A percentile compares a stretch with the other conserved stretches of the same genome.
Conservation (phyloP, 1,139 yeast genomes). For the Kodamaea derodonti region DNA sequence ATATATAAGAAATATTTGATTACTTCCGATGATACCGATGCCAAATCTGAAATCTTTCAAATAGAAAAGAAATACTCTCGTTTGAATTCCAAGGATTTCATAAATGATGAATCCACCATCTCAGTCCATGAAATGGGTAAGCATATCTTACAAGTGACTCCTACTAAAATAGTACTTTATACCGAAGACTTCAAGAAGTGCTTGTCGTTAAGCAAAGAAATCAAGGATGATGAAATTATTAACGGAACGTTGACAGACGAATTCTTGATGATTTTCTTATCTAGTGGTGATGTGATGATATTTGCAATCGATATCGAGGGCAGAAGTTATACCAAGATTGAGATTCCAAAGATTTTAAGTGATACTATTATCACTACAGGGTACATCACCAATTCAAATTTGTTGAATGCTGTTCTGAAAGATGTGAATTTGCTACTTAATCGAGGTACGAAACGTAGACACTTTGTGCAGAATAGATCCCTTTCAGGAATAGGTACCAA, state of each 20-base stretch:
- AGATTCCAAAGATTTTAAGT: conserved; percentile 49
- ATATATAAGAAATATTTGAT: conserved; percentile 54
- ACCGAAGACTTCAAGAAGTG: conserved; percentile 55
- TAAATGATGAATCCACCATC: conserved; percentile 61
- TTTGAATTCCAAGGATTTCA: conserved; percentile 60
- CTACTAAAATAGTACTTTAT: conserved; percentile 60
- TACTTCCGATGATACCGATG: conserved; percentile 65
- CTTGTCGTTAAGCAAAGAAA: conserved; percentile 33
- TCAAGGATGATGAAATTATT: conserved; percentile 46
- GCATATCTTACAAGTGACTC: conserved; percentile 70
- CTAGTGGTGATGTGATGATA: conserved; percentile 55
- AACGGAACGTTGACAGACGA: conserved; percentile 51
- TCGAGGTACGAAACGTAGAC: conserved; percentile 32
- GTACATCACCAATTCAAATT: conserved; percentile 48
- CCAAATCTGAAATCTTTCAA: conserved; percentile 69
- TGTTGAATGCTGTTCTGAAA: conserved; percentile 40
- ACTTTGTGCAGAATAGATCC: conserved; percentile 6
- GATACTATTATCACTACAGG: conserved; percentile 70
- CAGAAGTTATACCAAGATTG: conserved; percentile 27
- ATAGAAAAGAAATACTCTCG: conserved; percentile 66
- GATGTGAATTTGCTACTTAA: conserved; percentile 31
- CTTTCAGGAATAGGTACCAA: conserved; percentile 26
- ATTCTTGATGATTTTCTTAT: conserved; percentile 48
- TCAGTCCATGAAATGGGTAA: conserved; percentile 64
- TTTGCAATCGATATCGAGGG: conserved; percentile 33